Evolutionary conservation across 2,329 filamentous ascomycete species (phyloP), one percentile per base, ranked within the genome.

Genomic region (Ophioceras dolichostomum): DNA sequence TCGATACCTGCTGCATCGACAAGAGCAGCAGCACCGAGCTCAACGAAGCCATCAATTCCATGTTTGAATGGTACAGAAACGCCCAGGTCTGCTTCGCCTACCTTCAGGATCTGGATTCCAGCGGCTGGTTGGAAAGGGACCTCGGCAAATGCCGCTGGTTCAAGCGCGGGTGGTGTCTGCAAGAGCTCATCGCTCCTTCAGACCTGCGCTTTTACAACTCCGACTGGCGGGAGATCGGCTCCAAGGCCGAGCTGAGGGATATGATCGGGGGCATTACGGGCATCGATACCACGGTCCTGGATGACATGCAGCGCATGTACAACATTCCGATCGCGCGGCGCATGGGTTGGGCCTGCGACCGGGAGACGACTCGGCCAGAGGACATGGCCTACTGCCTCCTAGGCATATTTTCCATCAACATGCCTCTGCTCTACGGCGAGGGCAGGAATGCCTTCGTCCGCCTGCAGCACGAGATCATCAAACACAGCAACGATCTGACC

Each of bases 111-210:
- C 26, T 43, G 8, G n/a, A 16, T 12, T 13, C 22, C 14, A 6
- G 27, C 28, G n/a, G 29, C 29, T 13, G 19, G 3, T n/a, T 34
- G 32, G 12, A 24, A 19, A 14, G 17, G 18, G n/a, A 14, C 5
- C 18, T 16, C 21, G 17, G 21, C 29, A 20, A 20, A 20, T n/a
- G 16, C 31, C 39, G 50, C 6, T 60, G 57, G 55, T 59, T 59
- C 37, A 52, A 46, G 1, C 44, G 67, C 70, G 56, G 56, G 13
- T 72, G 75, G 49, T 83, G 76, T 0, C 59, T 79, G 44, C 79
- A 80, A 50, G 76, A 84, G 54, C 76, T 81, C 0, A 64, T 85
- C 5, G 80, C 57, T 0, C 56, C 55, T 1, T 14, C 13, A 1
- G 29, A 41, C 1, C 14, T 59, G 1, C 17, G 41, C 4, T 60